Conservation (phyloP, 2,329 filamentous ascomycete genomes). For the Pseudogymnoascus sp. region DNA sequence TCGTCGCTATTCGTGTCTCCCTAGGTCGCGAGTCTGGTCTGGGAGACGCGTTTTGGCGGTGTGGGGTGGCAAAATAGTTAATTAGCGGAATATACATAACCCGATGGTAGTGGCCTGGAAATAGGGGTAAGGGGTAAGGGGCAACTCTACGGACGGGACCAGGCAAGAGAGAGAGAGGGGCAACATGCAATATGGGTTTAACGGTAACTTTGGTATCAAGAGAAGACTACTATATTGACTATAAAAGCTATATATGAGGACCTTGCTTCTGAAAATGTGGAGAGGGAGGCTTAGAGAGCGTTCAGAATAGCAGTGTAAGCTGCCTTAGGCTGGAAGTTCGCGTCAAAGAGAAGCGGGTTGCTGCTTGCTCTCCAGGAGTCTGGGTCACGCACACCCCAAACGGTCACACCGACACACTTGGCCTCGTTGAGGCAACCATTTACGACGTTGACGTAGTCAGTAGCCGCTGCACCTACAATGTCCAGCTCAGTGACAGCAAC, state of each 20-base stretch:
- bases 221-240: background rate
- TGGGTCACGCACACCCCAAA: slow-evolving; percentile 30
- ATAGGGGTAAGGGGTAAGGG: background rate
- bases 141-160: background rate
- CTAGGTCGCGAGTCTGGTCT: background rate
- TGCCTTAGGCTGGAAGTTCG: slow-evolving; percentile 43
- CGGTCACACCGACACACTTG: slow-evolving; percentile 18
- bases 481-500: slow-evolving; percentile 56
- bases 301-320: slow-evolving; percentile 39
- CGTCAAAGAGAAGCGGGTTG: slow-evolving; percentile 49
- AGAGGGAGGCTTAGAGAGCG: slow-evolving; percentile 13
- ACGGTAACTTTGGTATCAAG: background rate
- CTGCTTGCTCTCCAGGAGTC: slow-evolving; percentile 45
- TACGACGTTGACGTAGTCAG: slow-evolving; percentile 27
- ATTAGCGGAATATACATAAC: background rate
- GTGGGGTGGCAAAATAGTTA: background rate
- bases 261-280: background rate
- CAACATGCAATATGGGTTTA: background rate
- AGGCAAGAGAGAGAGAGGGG: background rate
- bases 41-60: slow-evolving; percentile 1
- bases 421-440: slow-evolving; percentile 13
- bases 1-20: background rate
- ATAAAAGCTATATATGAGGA: background rate
- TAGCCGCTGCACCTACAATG: slow-evolving; percentile 41
- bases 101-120: background rate